Base-by-base conservation (phyloP, 805 yeast genomes). In the Candida sanyiensis region DNA sequence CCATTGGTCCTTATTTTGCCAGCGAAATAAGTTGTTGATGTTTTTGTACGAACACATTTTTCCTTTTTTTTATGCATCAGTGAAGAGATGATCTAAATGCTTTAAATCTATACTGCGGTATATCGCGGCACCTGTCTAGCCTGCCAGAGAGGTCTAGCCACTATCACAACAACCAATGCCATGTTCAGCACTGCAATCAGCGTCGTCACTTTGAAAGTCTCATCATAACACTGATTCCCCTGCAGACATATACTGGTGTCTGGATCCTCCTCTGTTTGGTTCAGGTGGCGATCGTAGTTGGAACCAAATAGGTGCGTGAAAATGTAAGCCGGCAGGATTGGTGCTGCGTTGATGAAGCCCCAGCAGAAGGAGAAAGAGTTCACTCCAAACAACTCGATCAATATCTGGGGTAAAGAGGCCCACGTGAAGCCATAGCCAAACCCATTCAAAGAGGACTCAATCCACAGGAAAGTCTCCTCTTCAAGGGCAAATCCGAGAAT, bases 371-470 rank as follows among this genome's bases (percentile, higher is more conserved):
- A 73, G 50, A 83, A 81, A 37, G 72, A 67, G 13, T 64, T 64
- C 64, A 84, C 72, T 3, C 93, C 93, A 61, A 82, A 83, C 8
- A 70, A 59, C 47, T 84, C 90, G 13, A 86, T 73, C n/a, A 81
- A 70, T 16, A 84, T 73, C n/a, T 83, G 76, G 5, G 94, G 93
- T 59, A 75, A 72, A 7, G 81, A 67, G 35, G 89, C 83, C 61
- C 81, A 81, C 17, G 79, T 68, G 45, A 77, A 72, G 1, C 94
- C 94, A 59, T 84, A 84, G 28, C 80, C 81, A 26, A 79, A 63
- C 0, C 94, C 94, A 22, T 75, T 70, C 15, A 74, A 51, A n/a
- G 71, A 54, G 1, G 89, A 77, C 18, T 72, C 62, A 22, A 67
- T 29, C 59, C 79, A 68, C 48, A 84, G 57, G 18, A 47, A 39